phyloP scores from a whole-genome alignment of 1,284 basidiomycete genomes.

The Rhodotorula sp. region DNA sequence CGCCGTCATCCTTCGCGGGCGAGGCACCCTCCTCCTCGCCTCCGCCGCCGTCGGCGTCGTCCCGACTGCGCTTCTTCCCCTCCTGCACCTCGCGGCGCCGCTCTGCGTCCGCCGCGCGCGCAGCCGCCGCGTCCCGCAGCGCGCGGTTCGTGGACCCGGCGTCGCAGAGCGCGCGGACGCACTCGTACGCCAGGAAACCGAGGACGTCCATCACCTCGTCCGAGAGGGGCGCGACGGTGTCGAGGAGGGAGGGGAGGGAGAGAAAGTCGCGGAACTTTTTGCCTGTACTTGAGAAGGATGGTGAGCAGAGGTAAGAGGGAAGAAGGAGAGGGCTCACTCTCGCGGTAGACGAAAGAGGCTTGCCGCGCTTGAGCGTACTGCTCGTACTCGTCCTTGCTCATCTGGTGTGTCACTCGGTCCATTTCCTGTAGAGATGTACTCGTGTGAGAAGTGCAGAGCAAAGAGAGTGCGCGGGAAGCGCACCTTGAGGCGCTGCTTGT shows the following conservation, averaged over 20 bases:
- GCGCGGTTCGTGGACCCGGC: conserved; percentile 81
- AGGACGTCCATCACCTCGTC: conserved; percentile 97
- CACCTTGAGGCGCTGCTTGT: conserved; percentile 73
- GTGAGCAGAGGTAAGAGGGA: neutral
- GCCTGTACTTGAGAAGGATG: conserved; percentile 55
- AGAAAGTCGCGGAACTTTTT: conserved; percentile 96
- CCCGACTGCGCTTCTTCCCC: conserved; percentile 3
- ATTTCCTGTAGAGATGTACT: conserved; percentile 66
- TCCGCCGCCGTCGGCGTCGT: neutral
- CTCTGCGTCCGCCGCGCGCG: neutral
- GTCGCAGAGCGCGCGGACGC: conserved; percentile 88
- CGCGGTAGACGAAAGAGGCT: conserved; percentile 94
- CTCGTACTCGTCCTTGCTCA: conserved; percentile 96
- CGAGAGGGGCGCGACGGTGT: conserved; percentile 58
- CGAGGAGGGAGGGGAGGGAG: conserved; percentile 83
- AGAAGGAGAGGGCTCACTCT: conserved; percentile 60
- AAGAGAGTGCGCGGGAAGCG: neutral
- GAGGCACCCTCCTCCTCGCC: neutral
- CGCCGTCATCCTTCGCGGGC: neutral
- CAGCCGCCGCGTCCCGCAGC: conserved; percentile 53
- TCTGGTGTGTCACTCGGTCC: conserved; percentile 89
- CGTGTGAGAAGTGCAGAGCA: neutral
- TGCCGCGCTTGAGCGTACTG: conserved; percentile 97
- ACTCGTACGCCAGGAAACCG: conserved; percentile 95
- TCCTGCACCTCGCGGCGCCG: neutral